Evolutionary conservation across 805 yeast genomes (phyloP), one percentile per base, ranked within the genome.

Genomic region (Komagataella pastoris): DNA sequence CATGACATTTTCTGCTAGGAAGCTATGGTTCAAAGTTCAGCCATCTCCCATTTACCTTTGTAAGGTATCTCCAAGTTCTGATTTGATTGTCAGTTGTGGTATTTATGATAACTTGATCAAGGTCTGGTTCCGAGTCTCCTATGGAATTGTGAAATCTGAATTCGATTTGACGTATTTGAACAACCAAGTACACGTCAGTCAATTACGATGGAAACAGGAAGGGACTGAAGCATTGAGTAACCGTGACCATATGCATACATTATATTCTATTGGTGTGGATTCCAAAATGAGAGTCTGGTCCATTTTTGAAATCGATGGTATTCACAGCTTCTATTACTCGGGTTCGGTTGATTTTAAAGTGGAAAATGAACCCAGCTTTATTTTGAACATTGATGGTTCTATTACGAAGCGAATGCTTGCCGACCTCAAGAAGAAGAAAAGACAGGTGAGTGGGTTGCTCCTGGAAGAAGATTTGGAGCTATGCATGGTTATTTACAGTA

Each of bases 71-170:
- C 79, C 77, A n/a, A 85, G 85, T 56, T 78, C 88, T 0, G 74
- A 75, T 50, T 71, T 81, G 47, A 78, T 89, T 18, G 85, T 89
- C 7, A 75, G 83, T 49, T 73, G 77, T 44, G 81, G 85, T 0
- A 69, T 68, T 46, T 77, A 74, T 61, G 96, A 88, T 62, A 71
- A 72, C 43, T 68, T 85, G 12, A 80, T 87, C 24, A 88, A 87
- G 60, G 71, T 88, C 2, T 90, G 96, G 96, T 73, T 81, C 51
- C 69, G 97, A 50, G 71, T 80, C 6, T 76, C 84, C 6, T 86
- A 81, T 59, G 88, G 85, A 40, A 74, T 75, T 24, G 80, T 77
- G 43, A 74, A 79, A 45, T 73, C 82, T 6, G 72, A 74, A 24
- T 88, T 88, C 61, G 93, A 85, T 58, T 67, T 88, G 55, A 68